phyloP scores from a whole-genome alignment of 805 yeast genomes.

The Zygotorulaspora chibaensis region DNA sequence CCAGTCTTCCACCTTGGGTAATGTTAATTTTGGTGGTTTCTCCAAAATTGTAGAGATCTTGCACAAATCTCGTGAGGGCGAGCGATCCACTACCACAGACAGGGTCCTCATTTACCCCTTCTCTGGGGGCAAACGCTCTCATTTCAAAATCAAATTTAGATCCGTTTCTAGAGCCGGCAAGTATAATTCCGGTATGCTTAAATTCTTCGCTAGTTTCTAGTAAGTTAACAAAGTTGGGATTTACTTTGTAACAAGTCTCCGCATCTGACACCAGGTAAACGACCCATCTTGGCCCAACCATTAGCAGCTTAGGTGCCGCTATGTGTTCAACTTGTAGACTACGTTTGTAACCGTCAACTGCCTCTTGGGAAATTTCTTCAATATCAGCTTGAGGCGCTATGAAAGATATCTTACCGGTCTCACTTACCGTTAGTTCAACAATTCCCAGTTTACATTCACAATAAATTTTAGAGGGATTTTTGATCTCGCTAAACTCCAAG shows the following conservation, averaged over 20 bases:
- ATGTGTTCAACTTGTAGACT: slow-evolving; percentile 13
- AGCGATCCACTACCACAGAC: slow-evolving; percentile 52
- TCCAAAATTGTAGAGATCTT: slow-evolving; percentile 21
- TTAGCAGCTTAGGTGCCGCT: slow-evolving; percentile 30
- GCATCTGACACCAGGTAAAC: slow-evolving; percentile 35
- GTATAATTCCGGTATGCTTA: slow-evolving; percentile 36
- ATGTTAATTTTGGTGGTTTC: slow-evolving; percentile 23
- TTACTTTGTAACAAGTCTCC: slow-evolving; percentile 32
- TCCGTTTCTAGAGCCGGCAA: slow-evolving; percentile 36
- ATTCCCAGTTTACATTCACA: slow-evolving; percentile 48
- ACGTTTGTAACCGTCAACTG: slow-evolving; percentile 9
- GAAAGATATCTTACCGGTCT: slow-evolving; percentile 29
- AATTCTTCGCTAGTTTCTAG: slow-evolving; percentile 15
- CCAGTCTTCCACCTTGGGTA: slow-evolving; percentile 39
- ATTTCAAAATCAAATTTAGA: slow-evolving; percentile 36
- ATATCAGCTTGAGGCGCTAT: slow-evolving; percentile 19
- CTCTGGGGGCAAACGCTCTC: slow-evolving; percentile 42
- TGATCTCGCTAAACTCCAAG: slow-evolving; percentile 37
- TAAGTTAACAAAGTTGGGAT: slow-evolving; percentile 34
- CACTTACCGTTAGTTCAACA: slow-evolving; percentile 34
- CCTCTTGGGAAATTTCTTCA: slow-evolving; percentile 13
- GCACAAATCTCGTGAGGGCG: slow-evolving; percentile 31
- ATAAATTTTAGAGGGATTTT: slow-evolving; percentile 25
- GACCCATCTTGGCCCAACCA: slow-evolving; percentile 49
- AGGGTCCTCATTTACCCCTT: slow-evolving; percentile 45